phyloP scores from a whole-genome alignment of 1,139 yeast species.

The Tardiomyces digboiensis region DNA sequence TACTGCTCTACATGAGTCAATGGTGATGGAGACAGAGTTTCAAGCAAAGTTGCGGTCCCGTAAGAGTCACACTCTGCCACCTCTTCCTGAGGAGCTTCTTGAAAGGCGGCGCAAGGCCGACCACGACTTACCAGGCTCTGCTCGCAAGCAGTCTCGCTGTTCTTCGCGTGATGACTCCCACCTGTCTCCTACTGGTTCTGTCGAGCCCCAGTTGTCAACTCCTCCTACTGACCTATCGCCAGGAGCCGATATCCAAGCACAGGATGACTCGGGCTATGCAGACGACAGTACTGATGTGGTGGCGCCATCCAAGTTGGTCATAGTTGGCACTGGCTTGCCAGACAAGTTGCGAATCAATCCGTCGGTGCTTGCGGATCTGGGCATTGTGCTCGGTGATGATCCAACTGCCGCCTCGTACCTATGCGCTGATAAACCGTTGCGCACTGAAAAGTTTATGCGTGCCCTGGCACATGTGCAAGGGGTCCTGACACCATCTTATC shows the following conservation, averaged over 20 bases:
- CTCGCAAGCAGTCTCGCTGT: background rate
- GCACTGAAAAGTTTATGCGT: constrained; percentile 74
- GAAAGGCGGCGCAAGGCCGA: background rate
- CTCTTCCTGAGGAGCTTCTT: constrained; percentile 11
- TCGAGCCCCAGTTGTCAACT: background rate
- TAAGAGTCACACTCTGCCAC: constrained; percentile 1
- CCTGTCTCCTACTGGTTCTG: background rate
- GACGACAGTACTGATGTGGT: background rate
- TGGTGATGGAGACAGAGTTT: constrained; percentile 2
- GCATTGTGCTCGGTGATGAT: background rate
- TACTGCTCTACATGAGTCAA: constrained; percentile 26
- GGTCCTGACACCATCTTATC: constrained; percentile 26
- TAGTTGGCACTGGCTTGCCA: background rate
- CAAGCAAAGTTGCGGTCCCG: constrained; percentile 2
- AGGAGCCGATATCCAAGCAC: background rate
- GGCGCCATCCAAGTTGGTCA: background rate
- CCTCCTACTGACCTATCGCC: background rate
- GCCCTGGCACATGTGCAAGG: constrained; percentile 31
- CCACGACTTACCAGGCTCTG: background rate
- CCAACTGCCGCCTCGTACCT: constrained; percentile 19
- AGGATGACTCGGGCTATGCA: background rate
- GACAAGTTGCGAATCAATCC: background rate
- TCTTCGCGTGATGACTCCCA: background rate
- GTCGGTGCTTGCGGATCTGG: background rate
- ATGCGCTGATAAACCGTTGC: constrained; percentile 61